Conservation (phyloP, 805 yeast species). For the Candida nemodendra region DNA sequence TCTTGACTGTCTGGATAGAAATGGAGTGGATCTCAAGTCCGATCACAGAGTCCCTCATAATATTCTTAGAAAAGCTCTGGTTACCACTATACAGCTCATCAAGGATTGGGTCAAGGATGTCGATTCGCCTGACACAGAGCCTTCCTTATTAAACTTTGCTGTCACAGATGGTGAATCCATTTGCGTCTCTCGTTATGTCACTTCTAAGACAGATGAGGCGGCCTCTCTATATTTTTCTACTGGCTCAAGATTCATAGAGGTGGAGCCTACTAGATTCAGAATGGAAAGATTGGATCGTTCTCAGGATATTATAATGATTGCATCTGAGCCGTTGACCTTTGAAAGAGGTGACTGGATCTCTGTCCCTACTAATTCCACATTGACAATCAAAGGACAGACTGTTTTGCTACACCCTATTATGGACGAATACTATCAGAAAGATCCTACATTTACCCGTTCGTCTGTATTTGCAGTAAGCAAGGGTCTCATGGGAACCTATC, state of each 20-base stretch:
- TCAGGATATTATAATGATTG: constrained; percentile 91
- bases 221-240: constrained; percentile 94
- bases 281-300: constrained; percentile 93
- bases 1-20: constrained; percentile 67
- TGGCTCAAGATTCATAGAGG: constrained; percentile 88
- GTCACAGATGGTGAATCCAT: constrained; percentile 89
- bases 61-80: constrained; percentile 63
- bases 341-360: constrained; percentile 98
- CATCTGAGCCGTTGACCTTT: constrained; percentile 94
- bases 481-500: constrained; percentile 92
- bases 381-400: constrained; percentile 81
- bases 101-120: constrained; percentile 76
- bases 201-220: constrained; percentile 89
- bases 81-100: constrained; percentile 69
- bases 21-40: constrained; percentile 69
- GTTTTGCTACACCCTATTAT: constrained; percentile 86
- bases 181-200: constrained; percentile 84
- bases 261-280: constrained; percentile 85
- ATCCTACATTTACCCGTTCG: constrained; percentile 66
- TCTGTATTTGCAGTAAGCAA: constrained; percentile 82
- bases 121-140: constrained; percentile 51
- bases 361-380: constrained; percentile 86
- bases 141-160: constrained; percentile 88
- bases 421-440: constrained; percentile 83
- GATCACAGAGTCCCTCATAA: constrained; percentile 40